A percentile compares a stretch with the other conserved stretches of the same genome.
phyloP scores from a whole-genome alignment of 2,329 filamentous ascomycete species.

The Penicillium occitanis region DNA sequence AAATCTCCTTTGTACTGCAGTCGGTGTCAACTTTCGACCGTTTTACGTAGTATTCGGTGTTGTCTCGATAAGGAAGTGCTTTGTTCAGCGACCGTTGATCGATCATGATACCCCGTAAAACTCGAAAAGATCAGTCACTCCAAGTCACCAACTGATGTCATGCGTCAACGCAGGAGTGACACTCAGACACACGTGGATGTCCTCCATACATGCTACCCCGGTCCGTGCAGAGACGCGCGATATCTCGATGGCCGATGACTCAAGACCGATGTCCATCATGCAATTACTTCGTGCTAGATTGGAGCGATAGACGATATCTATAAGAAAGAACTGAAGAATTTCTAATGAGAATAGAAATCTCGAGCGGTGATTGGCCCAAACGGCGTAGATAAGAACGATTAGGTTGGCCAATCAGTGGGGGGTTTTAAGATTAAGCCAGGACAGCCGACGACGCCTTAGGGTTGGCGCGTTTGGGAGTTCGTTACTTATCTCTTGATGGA shows the following conservation, averaged over 20 bases:
- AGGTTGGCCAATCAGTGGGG: conserved; percentile 14
- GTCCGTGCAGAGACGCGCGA: conserved; percentile 1
- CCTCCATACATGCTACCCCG: conserved; percentile 1
- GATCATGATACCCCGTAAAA: background rate
- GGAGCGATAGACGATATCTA: background rate
- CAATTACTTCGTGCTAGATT: background rate
- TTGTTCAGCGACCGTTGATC: background rate
- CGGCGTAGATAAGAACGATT: conserved; percentile 20
- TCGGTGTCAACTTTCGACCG: background rate
- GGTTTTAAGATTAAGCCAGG: background rate
- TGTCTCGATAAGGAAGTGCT: background rate
- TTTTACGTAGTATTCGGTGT: too few species aligned
- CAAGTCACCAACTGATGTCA: background rate
- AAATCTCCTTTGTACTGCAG: background rate
- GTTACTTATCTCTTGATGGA: background rate
- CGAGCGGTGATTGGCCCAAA: conserved; percentile 15
- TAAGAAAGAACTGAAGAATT: background rate
- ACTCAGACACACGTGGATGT: background rate
- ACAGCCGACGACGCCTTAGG: background rate
- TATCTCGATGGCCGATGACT: background rate
- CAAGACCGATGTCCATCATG: background rate
- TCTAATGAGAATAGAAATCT: conserved; percentile 11
- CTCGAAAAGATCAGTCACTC: background rate
- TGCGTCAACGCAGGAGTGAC: background rate
- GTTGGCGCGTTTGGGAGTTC: background rate